Evolutionary conservation across 78 protist species (phyloP).

Genomic region (Bigelowiella natans): DNA sequence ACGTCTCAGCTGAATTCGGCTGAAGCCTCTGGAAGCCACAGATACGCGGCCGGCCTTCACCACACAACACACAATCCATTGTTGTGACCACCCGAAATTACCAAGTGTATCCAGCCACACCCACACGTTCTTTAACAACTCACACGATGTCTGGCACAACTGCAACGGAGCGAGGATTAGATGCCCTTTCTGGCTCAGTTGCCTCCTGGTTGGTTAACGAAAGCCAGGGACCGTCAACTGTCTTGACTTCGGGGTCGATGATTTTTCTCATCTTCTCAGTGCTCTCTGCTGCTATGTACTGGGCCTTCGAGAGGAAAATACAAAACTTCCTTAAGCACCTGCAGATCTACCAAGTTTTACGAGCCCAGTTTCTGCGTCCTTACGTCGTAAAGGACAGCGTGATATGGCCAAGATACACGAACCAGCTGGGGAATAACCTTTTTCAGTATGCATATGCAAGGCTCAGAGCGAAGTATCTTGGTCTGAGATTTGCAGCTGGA

Average conservation of each 20-base stretch:
- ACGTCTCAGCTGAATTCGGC: too few species aligned
- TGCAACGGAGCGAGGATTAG: background rate
- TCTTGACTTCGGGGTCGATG: background rate
- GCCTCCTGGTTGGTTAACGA: background rate
- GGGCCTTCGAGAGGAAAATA: background rate
- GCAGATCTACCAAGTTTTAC: background rate
- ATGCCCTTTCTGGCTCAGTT: background rate
- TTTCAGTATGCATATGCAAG: background rate
- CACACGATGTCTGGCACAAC: background rate
- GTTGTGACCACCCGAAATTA: too few species aligned
- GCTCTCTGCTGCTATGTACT: background rate
- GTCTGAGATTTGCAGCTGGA: background rate
- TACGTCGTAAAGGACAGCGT: background rate
- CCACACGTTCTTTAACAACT: too few species aligned
- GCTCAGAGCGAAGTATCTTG: background rate
- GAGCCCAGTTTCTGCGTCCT: background rate
- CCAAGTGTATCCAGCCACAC: too few species aligned
- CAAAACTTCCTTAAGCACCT: background rate
- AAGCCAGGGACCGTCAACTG: background rate
- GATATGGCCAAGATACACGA: background rate
- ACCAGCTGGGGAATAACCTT: background rate
- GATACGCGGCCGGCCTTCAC: too few species aligned
- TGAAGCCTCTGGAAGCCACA: too few species aligned
- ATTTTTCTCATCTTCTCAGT: background rate
- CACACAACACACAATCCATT: too few species aligned